Base-by-base conservation (phyloP, 306 rosid species). In the Cotoneaster glaucophyllus region DNA sequence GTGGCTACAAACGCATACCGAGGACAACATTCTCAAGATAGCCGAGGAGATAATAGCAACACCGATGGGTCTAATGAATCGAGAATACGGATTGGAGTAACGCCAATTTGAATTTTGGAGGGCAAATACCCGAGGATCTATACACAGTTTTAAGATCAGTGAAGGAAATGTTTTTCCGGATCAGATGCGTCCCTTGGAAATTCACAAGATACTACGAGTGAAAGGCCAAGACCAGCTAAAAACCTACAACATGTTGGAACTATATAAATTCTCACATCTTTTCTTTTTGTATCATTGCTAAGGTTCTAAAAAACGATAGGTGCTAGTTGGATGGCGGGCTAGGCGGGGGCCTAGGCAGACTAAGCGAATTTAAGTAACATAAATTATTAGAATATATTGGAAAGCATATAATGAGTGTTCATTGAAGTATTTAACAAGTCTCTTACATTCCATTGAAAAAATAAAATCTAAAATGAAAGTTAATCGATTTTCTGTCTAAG, bases 91-190 rank as follows among this genome's bases (percentile, higher is more conserved):
- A 65, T 76, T 25, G 93, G 87, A 86, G 88, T 24, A 82, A 83
- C 80, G 45, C 87, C 61, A 84, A 77, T 81, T 39, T 94, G 56
- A 86, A 88, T 85, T 39, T 90, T 24, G 93, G 86, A 26, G 88
- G 84, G 1, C 86, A 88, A 74, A 82, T 91, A 80, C 94, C 96
- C 5, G 90, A 84, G 86, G 88, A 87, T 5, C 54, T 95, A 56
- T 22, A 84, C 3, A 93, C 95, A 21, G 87, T 89, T 61, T 71
- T 95, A 63, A 84, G 89, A 75, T 82, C 91, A 52, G 64, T 90
- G 83, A 87, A 92, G 93, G 90, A 86, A 69, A 86, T 92, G 90
- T 86, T 90, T 21, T 21, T 78, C 93, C 4, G 89, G 93, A 73
- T 70, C 76, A 64, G 83, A 76, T 15, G 82, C 78, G 13, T 61